Conservation (phyloP, 2,329 filamentous ascomycete species). For the Dactylellina leptospora region DNA sequence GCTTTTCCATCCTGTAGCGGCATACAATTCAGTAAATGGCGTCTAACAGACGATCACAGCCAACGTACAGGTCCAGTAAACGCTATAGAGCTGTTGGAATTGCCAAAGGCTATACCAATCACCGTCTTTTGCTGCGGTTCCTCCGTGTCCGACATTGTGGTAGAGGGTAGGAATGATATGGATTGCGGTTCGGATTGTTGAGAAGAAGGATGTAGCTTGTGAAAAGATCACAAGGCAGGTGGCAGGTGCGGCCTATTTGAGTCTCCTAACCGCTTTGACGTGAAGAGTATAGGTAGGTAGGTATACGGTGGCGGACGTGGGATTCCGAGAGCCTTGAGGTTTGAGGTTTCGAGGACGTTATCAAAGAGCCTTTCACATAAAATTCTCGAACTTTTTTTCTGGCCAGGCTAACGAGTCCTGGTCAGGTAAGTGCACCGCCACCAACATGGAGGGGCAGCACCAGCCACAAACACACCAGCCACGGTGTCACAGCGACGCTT, state of each 20-base stretch:
- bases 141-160: constrained; percentile 47
- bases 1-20: constrained; percentile 78
- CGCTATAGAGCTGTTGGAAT: constrained; percentile 97
- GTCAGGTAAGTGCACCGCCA: constrained; percentile 29
- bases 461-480: constrained; percentile 31
- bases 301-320: constrained; percentile 1
- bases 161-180: background rate
- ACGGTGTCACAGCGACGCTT: background rate
- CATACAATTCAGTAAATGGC: constrained; percentile 27
- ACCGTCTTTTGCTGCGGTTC: constrained; percentile 66
- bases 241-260: background rate
- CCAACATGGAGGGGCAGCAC: constrained; percentile 23
- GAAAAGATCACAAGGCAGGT: background rate
- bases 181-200: background rate
- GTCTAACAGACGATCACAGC: background rate
- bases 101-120: constrained; percentile 97
- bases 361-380: constrained; percentile 26
- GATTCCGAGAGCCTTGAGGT: background rate
- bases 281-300: background rate
- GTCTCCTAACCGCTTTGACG: background rate
- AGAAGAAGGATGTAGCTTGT: background rate
- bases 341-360: constrained; percentile 28
- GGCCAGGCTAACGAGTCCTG: constrained; percentile 10
- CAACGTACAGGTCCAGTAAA: constrained; percentile 72
- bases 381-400: constrained; percentile 50